phyloP scores from a whole-genome alignment of 2,329 filamentous ascomycete genomes.

The Macroventuria anomochaeta region DNA sequence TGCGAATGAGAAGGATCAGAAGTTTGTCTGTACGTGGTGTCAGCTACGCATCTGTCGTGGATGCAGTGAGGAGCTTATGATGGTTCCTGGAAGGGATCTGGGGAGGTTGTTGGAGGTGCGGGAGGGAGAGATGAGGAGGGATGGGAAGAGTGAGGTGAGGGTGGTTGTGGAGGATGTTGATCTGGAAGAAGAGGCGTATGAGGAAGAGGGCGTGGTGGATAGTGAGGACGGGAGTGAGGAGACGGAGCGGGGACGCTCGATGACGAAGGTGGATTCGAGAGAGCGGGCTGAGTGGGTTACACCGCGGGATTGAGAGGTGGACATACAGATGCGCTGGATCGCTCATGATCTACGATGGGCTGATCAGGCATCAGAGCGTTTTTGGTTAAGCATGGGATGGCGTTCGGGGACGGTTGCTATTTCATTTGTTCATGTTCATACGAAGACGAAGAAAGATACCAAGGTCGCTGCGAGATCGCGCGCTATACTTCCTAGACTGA shows the following conservation, averaged over 20 bases:
- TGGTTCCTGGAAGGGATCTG: slow-evolving; percentile 30
- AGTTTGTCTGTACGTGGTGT: slow-evolving; percentile 49
- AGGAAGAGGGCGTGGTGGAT: slow-evolving; percentile 1
- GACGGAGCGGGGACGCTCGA: slow-evolving; percentile 1
- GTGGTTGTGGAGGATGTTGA: slow-evolving; percentile 18
- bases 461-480: slow-evolving; percentile 9
- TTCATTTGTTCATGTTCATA: slow-evolving; percentile 8
- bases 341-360: not conserved
- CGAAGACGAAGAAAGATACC: slow-evolving; percentile 18
- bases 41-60: slow-evolving; percentile 42
- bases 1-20: slow-evolving; percentile 29
- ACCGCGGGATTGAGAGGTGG: not conserved
- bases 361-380: not conserved
- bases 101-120: slow-evolving; percentile 24
- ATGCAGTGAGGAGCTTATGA: slow-evolving; percentile 37
- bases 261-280: slow-evolving; percentile 5
- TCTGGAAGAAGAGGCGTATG: not conserved
- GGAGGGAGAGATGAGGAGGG: not conserved
- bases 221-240: not conserved
- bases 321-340: not conserved
- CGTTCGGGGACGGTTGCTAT: not conserved
- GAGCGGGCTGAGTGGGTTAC: not conserved
- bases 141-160: not conserved
- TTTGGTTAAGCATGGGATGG: not conserved
- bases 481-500: slow-evolving; percentile 9